phyloP scores from a whole-genome alignment of 2,329 filamentous ascomycete genomes.

The Tolypocladium nubicola region DNA sequence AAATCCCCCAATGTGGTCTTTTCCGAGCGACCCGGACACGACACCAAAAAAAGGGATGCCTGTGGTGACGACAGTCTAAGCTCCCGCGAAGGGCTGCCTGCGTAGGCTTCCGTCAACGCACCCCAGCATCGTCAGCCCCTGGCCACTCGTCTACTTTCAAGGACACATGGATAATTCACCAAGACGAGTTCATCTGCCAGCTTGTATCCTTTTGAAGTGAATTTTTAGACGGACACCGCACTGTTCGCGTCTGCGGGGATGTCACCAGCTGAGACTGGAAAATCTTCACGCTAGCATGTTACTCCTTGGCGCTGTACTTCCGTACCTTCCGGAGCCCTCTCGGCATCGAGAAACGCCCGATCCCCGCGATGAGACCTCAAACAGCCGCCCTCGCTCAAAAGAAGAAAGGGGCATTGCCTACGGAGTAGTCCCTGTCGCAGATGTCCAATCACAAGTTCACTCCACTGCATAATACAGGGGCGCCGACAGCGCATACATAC shows the following conservation, averaged over 20 bases:
- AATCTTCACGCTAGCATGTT: not conserved
- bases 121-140: not conserved
- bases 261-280: not conserved
- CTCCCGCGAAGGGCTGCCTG: too few relatives aligned
- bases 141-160: not conserved
- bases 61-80: not conserved
- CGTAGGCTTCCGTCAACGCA: not conserved
- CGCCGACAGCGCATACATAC: not conserved
- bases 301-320: not conserved
- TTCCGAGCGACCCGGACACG: not conserved
- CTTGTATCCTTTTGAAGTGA: not conserved
- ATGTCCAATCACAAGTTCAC: not conserved
- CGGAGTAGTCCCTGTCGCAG: too few relatives aligned
- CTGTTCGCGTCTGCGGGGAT: not conserved
- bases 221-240: not conserved
- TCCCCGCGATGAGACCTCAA: not conserved
- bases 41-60: not conserved
- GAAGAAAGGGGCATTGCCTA: not conserved
- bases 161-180: not conserved
- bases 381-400: not conserved
- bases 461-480: not conserved
- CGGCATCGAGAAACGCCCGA: not conserved
- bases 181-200: not conserved
- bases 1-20: not conserved
- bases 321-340: not conserved